Percentiles rank a stretch among this genome's conserved stretches.
Evolutionary conservation across 768 basidiomycete genomes (phyloP).

Genomic region (Lentinula edodes): DNA sequence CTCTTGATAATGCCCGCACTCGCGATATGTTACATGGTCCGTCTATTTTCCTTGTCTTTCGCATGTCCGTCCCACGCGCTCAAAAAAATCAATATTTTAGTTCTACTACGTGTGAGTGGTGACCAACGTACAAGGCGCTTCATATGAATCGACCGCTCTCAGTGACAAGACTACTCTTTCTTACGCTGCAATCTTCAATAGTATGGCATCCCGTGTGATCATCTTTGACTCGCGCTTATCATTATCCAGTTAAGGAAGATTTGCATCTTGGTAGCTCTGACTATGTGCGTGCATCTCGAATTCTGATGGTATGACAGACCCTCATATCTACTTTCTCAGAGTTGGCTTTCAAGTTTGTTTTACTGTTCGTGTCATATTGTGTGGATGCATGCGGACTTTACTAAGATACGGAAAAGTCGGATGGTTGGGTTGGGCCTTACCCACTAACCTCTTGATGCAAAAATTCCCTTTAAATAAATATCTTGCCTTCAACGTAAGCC

Average conservation of each 20-base stretch:
- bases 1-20: constrained; percentile 13
- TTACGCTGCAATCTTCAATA: constrained; percentile 25
- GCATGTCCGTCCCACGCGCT: background rate
- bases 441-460: constrained; percentile 36
- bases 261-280: constrained; percentile 23
- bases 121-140: background rate
- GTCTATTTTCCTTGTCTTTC: background rate
- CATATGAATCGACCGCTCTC: background rate
- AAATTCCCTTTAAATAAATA: constrained; percentile 31
- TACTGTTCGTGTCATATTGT: constrained; percentile 20
- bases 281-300: constrained; percentile 22
- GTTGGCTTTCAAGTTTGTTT: constrained; percentile 25
- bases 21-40: constrained; percentile 17
- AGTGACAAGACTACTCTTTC: constrained; percentile 20
- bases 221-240: background rate
- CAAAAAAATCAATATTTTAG: background rate
- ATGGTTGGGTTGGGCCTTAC: constrained; percentile 35
- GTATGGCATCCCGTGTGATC: background rate
- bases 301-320: background rate
- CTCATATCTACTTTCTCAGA: constrained; percentile 7
- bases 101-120: constrained; percentile 18
- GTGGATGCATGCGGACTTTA: background rate
- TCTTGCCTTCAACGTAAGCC: constrained; percentile 29
- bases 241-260: constrained; percentile 18
- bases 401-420: constrained; percentile 14